phyloP scores from a whole-genome alignment of 768 basidiomycete genomes.

The Termitomyces sp. region DNA sequence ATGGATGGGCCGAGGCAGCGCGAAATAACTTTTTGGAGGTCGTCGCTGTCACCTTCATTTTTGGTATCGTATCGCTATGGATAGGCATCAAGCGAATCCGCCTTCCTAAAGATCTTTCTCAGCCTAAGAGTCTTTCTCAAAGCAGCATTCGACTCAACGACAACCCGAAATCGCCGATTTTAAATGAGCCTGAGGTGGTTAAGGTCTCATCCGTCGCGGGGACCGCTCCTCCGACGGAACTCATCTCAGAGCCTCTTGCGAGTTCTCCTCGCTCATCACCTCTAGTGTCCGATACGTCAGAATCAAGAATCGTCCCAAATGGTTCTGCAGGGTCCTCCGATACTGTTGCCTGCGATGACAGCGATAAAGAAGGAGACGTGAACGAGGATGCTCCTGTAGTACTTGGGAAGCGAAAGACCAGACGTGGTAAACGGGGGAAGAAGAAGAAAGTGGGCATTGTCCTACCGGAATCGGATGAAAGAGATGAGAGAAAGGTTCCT shows the following conservation, averaged over 20 bases:
- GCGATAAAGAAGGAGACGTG: constrained; percentile 43
- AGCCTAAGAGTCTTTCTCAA: neutral
- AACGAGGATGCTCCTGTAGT: constrained; percentile 30
- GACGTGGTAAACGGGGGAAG: constrained; percentile 40
- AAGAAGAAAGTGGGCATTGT: constrained; percentile 41
- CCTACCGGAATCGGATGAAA: constrained; percentile 32
- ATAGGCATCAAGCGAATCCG: constrained; percentile 22
- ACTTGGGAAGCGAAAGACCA: constrained; percentile 16
- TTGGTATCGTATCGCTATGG: constrained; percentile 27
- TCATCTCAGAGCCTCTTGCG: neutral
- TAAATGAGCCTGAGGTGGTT: constrained; percentile 1
- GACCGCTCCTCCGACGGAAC: neutral
- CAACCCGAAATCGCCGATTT: neutral
- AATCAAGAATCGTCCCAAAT: constrained; percentile 1
- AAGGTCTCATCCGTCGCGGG: neutral
- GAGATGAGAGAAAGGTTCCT: constrained; percentile 24
- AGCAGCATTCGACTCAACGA: neutral
- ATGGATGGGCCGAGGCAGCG: constrained; percentile 9
- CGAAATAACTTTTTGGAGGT: constrained; percentile 20
- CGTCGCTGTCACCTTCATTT: constrained; percentile 17
- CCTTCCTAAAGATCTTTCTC: neutral
- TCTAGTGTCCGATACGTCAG: neutral
- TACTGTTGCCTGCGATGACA: constrained; percentile 47
- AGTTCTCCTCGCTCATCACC: neutral
- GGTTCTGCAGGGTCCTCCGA: neutral